Base-by-base conservation (phyloP, 2,329 filamentous ascomycete genomes). In the Fusarium citri region DNA sequence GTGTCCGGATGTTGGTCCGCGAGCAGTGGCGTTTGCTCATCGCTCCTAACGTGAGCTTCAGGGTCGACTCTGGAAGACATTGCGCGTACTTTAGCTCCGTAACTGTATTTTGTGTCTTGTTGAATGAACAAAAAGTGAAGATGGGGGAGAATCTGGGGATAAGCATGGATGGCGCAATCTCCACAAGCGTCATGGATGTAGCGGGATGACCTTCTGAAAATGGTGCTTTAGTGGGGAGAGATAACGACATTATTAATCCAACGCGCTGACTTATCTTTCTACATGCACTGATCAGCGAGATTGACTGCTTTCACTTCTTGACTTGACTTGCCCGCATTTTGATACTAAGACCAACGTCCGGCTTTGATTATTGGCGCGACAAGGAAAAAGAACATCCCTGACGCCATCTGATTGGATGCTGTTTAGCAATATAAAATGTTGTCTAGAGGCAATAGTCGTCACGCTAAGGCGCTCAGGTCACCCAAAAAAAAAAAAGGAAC, bases 171-270 rank as follows among this genome's bases (percentile, higher is more conserved):
- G 22, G 37, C n/a, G 26, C 18, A 15, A 43, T 47, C 28, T 23
- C 48, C 61, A 49, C 48, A 30, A 50, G 15, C 47, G 48, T 60
- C 48, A 61, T 66, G 42, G 63, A 66, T 66, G 25, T 20, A 11
- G 47, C 23, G 28, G 43, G 42, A 57, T 43, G 40, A 37, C 23
- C 28, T 41, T 22, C 51, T 50, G 28, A 22, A 58, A 26, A 20
- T 9, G 4, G 18, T 12, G 22, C 5, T 34, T 50, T 50, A 64
- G 61, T 30, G 59, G 61, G 26, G 45, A 18, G 37, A 14, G 18
- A 23, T 6, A 30, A n/a, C 9, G 51, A 46, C 60, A 64, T 64
- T 64, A 64, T 58, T 64, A 64, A 64, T 64, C 59, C 28, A 46
- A 4, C 6, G 0, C 6, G 18, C 34, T n/a, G 34, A 5, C 18